phyloP scores from a whole-genome alignment of 805 yeast genomes.

The Candida boleticola region DNA sequence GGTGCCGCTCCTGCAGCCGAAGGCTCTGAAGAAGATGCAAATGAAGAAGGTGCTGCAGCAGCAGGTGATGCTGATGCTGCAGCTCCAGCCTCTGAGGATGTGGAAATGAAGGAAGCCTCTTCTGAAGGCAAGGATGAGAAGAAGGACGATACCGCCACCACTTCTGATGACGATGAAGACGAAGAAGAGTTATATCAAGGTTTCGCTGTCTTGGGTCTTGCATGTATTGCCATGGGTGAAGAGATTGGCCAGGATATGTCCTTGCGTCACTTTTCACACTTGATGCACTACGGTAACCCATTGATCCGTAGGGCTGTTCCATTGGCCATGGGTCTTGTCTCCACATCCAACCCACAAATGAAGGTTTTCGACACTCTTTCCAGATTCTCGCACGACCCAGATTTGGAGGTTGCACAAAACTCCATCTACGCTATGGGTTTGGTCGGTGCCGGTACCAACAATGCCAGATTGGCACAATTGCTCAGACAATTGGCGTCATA shows the following conservation, averaged over 20 bases:
- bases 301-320: constrained; percentile 93
- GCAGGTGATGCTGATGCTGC: constrained; percentile 17
- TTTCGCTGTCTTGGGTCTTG: constrained; percentile 91
- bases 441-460: constrained; percentile 98
- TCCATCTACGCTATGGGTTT: constrained; percentile 97
- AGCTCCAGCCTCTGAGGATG: constrained; percentile 23
- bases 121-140: constrained; percentile 24
- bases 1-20: constrained; percentile 19
- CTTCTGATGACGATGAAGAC: constrained; percentile 28
- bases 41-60: constrained; percentile 7
- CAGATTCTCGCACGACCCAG: constrained; percentile 94
- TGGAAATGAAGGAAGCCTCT: constrained; percentile 29
- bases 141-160: constrained; percentile 18
- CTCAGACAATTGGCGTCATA: constrained; percentile 93
- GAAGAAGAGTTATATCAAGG: constrained; percentile 69
- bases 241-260: constrained; percentile 98
- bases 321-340: constrained; percentile 93
- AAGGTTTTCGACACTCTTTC: constrained; percentile 95
- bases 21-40: constrained; percentile 17
- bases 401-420: constrained; percentile 88
- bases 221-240: constrained; percentile 95
- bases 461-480: constrained; percentile 95
- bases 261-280: constrained; percentile 92
- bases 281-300: constrained; percentile 96
- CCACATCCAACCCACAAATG: constrained; percentile 93